Evolutionary conservation across 2,329 filamentous ascomycete genomes (phyloP).

Genomic region (Talaromyces rugulosus): DNA sequence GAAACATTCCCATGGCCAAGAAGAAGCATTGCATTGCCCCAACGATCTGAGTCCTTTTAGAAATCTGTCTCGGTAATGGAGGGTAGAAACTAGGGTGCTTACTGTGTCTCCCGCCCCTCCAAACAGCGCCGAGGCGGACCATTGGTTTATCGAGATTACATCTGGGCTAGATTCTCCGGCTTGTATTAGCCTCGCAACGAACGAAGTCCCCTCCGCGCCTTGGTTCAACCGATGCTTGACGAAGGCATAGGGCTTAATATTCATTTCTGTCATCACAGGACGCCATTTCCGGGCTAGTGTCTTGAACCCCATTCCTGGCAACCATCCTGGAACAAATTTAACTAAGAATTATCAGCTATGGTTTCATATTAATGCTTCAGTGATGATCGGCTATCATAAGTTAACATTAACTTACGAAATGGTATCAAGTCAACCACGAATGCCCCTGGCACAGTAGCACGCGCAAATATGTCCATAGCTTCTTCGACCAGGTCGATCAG

Average conservation of each 20-base stretch:
- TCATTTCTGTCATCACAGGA: conserved; percentile 24
- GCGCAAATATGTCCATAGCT: conserved; percentile 37
- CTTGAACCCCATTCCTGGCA: conserved; percentile 46
- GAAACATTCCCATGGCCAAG: conserved; percentile 14
- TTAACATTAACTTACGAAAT: conserved; percentile 25
- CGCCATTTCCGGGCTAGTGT: conserved; percentile 34
- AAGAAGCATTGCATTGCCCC: not conserved
- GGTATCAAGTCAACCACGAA: conserved; percentile 47
- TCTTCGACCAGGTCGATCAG: conserved; percentile 39
- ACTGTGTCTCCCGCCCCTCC: conserved; percentile 39
- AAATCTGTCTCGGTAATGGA: not conserved
- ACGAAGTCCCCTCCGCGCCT: conserved; percentile 22
- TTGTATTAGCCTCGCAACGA: conserved; percentile 19
- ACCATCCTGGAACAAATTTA: conserved; percentile 40
- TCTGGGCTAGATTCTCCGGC: conserved; percentile 24
- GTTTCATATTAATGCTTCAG: not conserved
- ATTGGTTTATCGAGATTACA: conserved; percentile 35
- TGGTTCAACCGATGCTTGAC: conserved; percentile 36
- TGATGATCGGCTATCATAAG: too few species aligned
- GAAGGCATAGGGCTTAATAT: conserved; percentile 39
- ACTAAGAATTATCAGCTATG: conserved; percentile 22
- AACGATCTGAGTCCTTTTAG: not conserved
- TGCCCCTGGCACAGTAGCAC: conserved; percentile 37
- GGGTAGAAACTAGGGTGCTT: not conserved
- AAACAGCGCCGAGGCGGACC: conserved; percentile 41